Evolutionary conservation across 2,329 filamentous ascomycete genomes (phyloP).

Genomic region (Verticillium zaregamsianum): DNA sequence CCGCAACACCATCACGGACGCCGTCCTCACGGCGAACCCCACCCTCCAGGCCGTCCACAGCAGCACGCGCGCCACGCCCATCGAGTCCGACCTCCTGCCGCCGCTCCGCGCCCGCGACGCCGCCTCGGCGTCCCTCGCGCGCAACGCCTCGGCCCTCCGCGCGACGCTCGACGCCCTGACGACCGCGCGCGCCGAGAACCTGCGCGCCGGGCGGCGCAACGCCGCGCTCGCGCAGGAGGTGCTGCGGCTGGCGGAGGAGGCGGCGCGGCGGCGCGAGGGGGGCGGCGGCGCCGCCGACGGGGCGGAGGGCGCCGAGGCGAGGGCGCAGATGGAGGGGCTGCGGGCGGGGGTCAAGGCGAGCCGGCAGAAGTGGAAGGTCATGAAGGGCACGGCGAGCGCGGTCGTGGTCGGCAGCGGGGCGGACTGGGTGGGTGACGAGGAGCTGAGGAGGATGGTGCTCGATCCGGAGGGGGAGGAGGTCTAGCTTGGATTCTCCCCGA

Average conservation of each 20-base stretch:
- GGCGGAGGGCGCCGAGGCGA: conserved; percentile 42
- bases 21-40: conserved; percentile 68
- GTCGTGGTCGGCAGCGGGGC: conserved; percentile 77
- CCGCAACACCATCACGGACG: conserved; percentile 64
- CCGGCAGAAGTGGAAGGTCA: conserved; percentile 64
- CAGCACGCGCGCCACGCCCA: conserved; percentile 56
- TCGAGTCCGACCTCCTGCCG: conserved; percentile 68
- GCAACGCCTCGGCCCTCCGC: conserved; percentile 50
- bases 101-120: conserved; percentile 64
- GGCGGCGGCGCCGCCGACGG: conserved; percentile 54
- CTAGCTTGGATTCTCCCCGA: neutral
- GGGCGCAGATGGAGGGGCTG: conserved; percentile 51
- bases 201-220: conserved; percentile 56
- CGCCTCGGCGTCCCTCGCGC: conserved; percentile 59
- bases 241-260: conserved; percentile 57
- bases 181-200: conserved; percentile 52
- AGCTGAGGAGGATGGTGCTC: conserved; percentile 66
- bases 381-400: conserved; percentile 76
- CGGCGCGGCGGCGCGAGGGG: conserved; percentile 47
- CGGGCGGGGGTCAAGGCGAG: conserved; percentile 58
- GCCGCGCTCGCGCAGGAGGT: conserved; percentile 58
- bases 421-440: conserved; percentile 71
- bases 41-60: conserved; percentile 74
- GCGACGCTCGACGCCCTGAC: conserved; percentile 49
- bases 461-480: conserved; percentile 47